Evolutionary conservation across 2,329 filamentous ascomycete genomes (phyloP), one percentile per base, ranked within the genome.

Genomic region (Dichotomopilus funicola): DNA sequence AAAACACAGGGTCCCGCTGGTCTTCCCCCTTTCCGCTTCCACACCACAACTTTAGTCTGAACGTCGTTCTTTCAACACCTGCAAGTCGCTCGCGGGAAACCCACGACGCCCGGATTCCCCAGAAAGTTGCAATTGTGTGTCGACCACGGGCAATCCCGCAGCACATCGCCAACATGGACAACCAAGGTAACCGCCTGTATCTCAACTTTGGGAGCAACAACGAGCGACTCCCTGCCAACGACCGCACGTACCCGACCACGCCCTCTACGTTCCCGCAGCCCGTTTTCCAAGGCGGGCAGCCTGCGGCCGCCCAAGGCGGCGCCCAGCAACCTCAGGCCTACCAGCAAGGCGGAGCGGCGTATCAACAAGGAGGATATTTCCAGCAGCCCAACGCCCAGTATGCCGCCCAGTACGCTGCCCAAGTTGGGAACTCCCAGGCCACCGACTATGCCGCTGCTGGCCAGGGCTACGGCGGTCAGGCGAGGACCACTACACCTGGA

Each of bases 251-350:
- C 78, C 88, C 87, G 64, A 91, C 92, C 52, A 96, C 92, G 8
- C 92, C 92, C 51, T 96, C 92, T 62, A 96, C 91, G 57, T 97
- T 97, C 68, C 92, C 92, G 10, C 92, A 97, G 74, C 91, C 91
- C 58, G 88, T 95, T 70, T 82, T 80, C 75, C 77, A 56, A 50
- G 66, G 65, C 51, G 66, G 65, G 51, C 73, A 73, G 62, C 68
- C 72, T 54, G 71, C 68, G 36, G 49, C 53, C 36, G 58, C 61
- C 6, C 52, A 12, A 38, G 37, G 80, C 60, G 68, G 72, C 51
- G 59, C 68, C 60, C 71, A 73, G 57, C 75, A 74, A 63, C 66
- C 67, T 61, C 75, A 71, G 46, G 51, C 46, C 38, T 80, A 81
- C 61, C 71, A 71, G 3, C 19, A 27, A 27, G 19, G 19, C 19